Conservation (phyloP, 192 early-diverging fungal species). For the Chytriomyces confervae region DNA sequence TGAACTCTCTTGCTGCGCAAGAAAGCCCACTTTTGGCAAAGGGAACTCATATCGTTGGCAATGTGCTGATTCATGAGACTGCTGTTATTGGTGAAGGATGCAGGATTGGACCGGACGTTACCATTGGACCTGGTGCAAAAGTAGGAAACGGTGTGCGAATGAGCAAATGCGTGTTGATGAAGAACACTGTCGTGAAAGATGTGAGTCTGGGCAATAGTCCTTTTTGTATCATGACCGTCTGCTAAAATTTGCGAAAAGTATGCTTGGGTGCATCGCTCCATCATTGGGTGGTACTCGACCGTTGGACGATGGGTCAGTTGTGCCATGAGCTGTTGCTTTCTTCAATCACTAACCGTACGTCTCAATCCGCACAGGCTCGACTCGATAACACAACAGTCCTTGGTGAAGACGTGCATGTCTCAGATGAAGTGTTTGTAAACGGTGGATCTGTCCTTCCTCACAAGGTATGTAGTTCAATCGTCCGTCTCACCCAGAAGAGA, state of each 20-base stretch:
- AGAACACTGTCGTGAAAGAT: constrained; percentile 83
- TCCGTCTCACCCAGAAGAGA: neutral
- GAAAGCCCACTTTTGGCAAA: constrained; percentile 57
- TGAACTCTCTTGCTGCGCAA: constrained; percentile 76
- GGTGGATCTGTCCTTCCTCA: constrained; percentile 95
- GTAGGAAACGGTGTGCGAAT: constrained; percentile 96
- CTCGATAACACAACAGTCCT: constrained; percentile 92
- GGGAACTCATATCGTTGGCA: constrained; percentile 72
- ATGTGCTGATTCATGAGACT: constrained; percentile 90
- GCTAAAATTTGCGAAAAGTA: neutral
- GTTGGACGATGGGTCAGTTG: constrained; percentile 82
- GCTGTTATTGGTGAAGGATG: constrained; percentile 95
- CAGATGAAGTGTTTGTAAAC: constrained; percentile 93
- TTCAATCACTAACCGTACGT: no score
- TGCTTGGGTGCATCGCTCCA: constrained; percentile 88
- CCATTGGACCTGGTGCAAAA: constrained; percentile 89
- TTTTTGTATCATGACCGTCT: neutral
- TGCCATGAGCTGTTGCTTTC: no score
- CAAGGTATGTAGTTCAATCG: constrained; percentile 57
- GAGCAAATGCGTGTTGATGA: constrained; percentile 86
- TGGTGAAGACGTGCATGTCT: constrained; percentile 95
- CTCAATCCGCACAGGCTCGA: constrained; percentile 55
- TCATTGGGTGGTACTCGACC: constrained; percentile 96
- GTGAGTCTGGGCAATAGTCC: neutral
- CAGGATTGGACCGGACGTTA: constrained; percentile 97